Conservation (phyloP, 768 basidiomycete species). For the Leucosporidium scottii region DNA sequence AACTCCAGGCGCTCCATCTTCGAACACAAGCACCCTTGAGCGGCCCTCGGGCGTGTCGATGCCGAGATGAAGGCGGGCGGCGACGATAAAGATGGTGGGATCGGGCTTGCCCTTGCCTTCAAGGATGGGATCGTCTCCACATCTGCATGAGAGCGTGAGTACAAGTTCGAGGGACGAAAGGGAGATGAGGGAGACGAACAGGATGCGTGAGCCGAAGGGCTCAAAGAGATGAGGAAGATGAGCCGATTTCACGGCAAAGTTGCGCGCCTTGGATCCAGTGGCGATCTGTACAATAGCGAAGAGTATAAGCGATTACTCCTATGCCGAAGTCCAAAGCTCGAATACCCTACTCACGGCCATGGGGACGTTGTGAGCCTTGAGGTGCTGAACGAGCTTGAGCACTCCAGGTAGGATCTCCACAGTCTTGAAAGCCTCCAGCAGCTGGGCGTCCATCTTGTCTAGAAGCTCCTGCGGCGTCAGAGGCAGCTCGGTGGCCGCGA, state of each 20-base stretch:
- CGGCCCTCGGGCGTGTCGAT: background rate
- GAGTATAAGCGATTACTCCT: background rate
- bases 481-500: constrained; percentile 48
- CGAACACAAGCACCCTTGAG: constrained; percentile 56
- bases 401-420: constrained; percentile 69
- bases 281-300: constrained; percentile 43
- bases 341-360: constrained; percentile 52
- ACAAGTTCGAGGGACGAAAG: too few relatives aligned
- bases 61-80: constrained; percentile 52
- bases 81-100: constrained; percentile 72
- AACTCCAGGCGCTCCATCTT: constrained; percentile 70
- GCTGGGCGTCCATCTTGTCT: constrained; percentile 51
- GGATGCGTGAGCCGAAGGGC: constrained; percentile 57
- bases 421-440: constrained; percentile 62
- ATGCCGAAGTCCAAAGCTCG: background rate
- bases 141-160: constrained; percentile 39
- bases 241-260: constrained; percentile 60
- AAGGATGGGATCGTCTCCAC: constrained; percentile 56
- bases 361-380: constrained; percentile 60
- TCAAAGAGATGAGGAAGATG: constrained; percentile 56
- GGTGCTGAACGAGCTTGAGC: constrained; percentile 60
- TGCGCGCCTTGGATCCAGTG: constrained; percentile 62
- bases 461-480: constrained; percentile 60
- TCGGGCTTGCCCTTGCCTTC: constrained; percentile 59
- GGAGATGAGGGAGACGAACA: constrained; percentile 36